Conservation (phyloP, 1,139 yeast genomes). For the Geotrichum aggregatum region DNA sequence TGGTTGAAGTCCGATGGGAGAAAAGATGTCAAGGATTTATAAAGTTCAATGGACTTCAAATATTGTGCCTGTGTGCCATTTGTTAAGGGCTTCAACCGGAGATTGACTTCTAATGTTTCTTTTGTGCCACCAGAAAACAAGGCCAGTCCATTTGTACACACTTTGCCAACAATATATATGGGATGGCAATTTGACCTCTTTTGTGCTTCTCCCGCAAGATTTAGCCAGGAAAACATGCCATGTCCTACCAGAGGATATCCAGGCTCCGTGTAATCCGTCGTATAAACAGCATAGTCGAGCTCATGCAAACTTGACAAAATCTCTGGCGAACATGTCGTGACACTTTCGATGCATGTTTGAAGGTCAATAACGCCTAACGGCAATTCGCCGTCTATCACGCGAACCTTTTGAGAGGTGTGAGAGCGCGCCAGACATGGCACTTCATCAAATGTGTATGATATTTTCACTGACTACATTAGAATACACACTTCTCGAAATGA, state of each 20-base stretch:
- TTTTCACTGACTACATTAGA: conserved; percentile 31
- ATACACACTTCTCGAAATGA: neutral
- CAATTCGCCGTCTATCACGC: conserved; percentile 29
- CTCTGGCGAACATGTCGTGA: conserved; percentile 39
- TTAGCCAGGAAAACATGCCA: conserved; percentile 32
- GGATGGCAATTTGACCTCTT: neutral
- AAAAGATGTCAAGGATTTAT: conserved; percentile 21
- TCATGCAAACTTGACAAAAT: conserved; percentile 32
- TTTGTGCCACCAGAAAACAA: conserved; percentile 10
- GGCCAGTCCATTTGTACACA: conserved; percentile 7
- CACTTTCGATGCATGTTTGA: conserved; percentile 34
- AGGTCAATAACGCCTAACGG: conserved; percentile 37
- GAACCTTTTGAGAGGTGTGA: conserved; percentile 27
- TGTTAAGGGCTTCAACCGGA: conserved; percentile 27
- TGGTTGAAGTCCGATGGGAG: conserved; percentile 27
- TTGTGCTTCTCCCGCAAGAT: conserved; percentile 1
- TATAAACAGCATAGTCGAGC: conserved; percentile 41
- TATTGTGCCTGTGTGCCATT: conserved; percentile 25
- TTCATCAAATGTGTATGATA: conserved; percentile 39
- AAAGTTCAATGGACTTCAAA: conserved; percentile 23
- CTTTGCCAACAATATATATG: conserved; percentile 12
- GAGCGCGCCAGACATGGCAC: conserved; percentile 37
- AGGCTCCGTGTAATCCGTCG: conserved; percentile 41
- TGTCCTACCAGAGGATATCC: conserved; percentile 42
- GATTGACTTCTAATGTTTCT: conserved; percentile 23